A percentile compares a stretch with the other conserved stretches of the same genome.
phyloP scores from a whole-genome alignment of 352 stramenopile species.

The Globisporangium okanoganense region DNA sequence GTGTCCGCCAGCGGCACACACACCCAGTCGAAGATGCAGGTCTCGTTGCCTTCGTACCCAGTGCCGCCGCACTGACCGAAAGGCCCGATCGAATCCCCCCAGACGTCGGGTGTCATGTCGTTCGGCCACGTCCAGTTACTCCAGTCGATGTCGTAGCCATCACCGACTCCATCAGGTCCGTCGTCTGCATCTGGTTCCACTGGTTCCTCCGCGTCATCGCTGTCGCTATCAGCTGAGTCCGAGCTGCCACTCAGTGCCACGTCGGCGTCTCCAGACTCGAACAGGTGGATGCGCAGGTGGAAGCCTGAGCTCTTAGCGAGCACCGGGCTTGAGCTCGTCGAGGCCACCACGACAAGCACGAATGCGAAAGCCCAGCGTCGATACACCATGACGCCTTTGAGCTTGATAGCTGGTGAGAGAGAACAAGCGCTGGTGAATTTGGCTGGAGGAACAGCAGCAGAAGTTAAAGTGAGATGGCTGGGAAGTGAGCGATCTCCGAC shows the following conservation, averaged over 20 bases:
- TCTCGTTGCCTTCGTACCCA: constrained; percentile 13
- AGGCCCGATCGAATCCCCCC: constrained; percentile 12
- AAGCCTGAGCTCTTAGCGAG: not conserved
- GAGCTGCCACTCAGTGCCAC: not conserved
- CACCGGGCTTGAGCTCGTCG: not conserved
- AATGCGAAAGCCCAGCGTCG: not conserved
- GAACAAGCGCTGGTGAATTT: not conserved
- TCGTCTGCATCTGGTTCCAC: constrained; percentile 4
- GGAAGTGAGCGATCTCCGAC: not conserved
- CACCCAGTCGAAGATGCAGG: constrained; percentile 10
- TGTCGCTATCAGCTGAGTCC: not conserved
- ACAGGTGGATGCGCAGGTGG: not conserved
- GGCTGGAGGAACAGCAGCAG: not conserved
- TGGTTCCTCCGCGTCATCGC: not conserved
- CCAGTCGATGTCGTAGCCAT: constrained; percentile 14
- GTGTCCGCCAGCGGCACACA: constrained; percentile 8
- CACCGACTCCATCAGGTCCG: constrained; percentile 14
- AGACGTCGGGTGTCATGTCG: constrained; percentile 10
- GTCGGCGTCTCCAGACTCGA: not conserved
- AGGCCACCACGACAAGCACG: not conserved
- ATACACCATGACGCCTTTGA: not conserved
- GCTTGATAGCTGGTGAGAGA: not conserved
- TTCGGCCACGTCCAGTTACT: constrained; percentile 10
- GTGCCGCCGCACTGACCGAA: constrained; percentile 15
- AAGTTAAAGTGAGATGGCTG: not conserved